Base-by-base conservation (phyloP, 2,329 filamentous ascomycete genomes). In the Talaromyces sp. region DNA sequence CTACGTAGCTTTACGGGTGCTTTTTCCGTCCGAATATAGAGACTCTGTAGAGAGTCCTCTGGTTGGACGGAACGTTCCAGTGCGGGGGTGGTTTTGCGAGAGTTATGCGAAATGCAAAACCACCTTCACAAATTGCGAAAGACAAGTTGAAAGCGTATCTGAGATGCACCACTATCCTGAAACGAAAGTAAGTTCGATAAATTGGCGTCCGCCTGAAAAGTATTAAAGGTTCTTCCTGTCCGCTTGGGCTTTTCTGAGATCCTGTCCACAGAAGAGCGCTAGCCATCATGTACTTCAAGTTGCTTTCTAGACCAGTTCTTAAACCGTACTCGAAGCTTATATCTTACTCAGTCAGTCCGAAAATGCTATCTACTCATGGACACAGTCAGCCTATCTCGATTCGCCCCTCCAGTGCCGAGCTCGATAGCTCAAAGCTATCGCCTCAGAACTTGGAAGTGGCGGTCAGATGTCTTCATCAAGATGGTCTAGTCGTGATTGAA, bases 401-500 rank as follows among this genome's bases (percentile, higher is more conserved):
- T 54, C 59, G 63, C 2, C 77, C 79, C 43, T 80, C 80, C 14
- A n/a, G 64, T 1, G 50, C 62, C 3, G 82, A 85, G 62, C 60
- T 79, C 11, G 64, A 71, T 12, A 69, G 68, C n/a, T 67, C 69
- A 0, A 46, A 60, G 0, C 78, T 86, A 0, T 69, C 68, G 10
- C 72, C 78, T 10, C 73, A 76, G 24, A 86, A 85, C 60, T 73
- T 87, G 1, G 84, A 87, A 64, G 76, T 79, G 17, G 83, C 83
- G 1, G 80, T 83, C 1, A 73, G 80, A 2, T 75, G 79, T 35
- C 65, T 86, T 7, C 78, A 83, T 58, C 66, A 70, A 19, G 83
- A 86, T 63, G 84, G 84, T 0, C 70, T 86, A 0, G 82, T 87
- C 0, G 80, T 87, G 0, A 70, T 86, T 2, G 77, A 85, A 56